A percentile compares a stretch with the other conserved stretches of the same genome.
phyloP scores from a whole-genome alignment of 768 basidiomycete genomes.

The Naganishia friedmannii region DNA sequence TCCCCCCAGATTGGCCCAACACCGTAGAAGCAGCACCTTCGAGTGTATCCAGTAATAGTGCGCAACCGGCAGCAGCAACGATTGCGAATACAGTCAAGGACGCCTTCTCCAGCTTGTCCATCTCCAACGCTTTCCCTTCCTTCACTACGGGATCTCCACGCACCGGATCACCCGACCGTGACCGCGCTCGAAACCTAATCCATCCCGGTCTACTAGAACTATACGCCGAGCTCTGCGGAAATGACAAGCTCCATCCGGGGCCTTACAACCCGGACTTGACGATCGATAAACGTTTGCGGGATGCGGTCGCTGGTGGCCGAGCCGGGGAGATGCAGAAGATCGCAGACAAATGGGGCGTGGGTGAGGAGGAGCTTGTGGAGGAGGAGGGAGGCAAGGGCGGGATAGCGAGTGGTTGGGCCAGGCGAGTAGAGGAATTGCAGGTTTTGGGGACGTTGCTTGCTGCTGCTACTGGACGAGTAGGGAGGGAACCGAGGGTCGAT shows the following conservation, averaged over 20 bases:
- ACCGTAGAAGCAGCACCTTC: slow-evolving; percentile 9
- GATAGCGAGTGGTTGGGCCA: slow-evolving; percentile 27
- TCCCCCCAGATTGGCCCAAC: slow-evolving; percentile 32
- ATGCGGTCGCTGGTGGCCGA: slow-evolving; percentile 20
- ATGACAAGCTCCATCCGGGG: slow-evolving; percentile 23
- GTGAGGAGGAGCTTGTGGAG: slow-evolving; percentile 27
- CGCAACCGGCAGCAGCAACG: neutral
- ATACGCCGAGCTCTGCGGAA: slow-evolving; percentile 32
- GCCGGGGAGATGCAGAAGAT: slow-evolving; percentile 32
- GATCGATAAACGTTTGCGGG: slow-evolving; percentile 34
- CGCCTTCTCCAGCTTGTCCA: neutral
- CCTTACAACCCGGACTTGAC: slow-evolving; percentile 35
- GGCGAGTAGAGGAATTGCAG: slow-evolving; percentile 37
- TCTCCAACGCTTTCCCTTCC: neutral
- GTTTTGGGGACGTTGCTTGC: slow-evolving; percentile 37
- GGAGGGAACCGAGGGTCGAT: slow-evolving; percentile 36
- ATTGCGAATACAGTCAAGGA: neutral
- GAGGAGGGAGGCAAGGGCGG: neutral
- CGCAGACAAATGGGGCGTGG: slow-evolving; percentile 35
- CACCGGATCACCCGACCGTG: neutral
- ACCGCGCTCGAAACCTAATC: slow-evolving; percentile 25
- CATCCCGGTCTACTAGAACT: slow-evolving; percentile 35
- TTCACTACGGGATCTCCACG: neutral
- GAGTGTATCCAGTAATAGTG: neutral
- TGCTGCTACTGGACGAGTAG: slow-evolving; percentile 35